Base-by-base conservation (phyloP, 495 filamentous ascomycete species). In the Penicillium maclennaniae region DNA sequence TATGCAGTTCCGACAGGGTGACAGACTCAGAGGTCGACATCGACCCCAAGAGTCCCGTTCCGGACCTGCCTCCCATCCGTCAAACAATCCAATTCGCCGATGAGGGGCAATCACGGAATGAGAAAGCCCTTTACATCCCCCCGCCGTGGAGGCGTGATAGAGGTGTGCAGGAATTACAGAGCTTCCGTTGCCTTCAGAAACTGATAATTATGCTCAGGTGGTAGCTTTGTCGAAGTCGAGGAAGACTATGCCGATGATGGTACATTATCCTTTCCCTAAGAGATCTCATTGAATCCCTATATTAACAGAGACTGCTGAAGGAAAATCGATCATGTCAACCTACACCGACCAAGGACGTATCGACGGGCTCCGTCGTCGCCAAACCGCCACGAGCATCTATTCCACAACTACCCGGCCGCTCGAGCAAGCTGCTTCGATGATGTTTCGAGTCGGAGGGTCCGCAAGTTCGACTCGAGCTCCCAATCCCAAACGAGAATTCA, bases 51-150 rank as follows among this genome's bases (percentile, higher is more conserved):
- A 34, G 6, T 12, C 31, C 10, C 31, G 15, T 14, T 1, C 31
- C 31, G 9, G 8, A 34, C 31, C 31, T 34, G 3, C 1, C 31
- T 14, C 31, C 38, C 4, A 2, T 40, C 9, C 16, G n/a, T 2
- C n/a, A 20, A 16, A 40, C 47, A 16, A 51, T 51, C 25, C 39
- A 44, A 20, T 53, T 45, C 14, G 43, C 28, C 16, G 26, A 31
- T 15, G 44, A 51, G 1, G 23, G 17, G 2, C 44, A 26, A 8
- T 42, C 15, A n/a, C 6, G 52, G 43, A 53, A 10, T 51, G 40
- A 31, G n/a, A 69, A 63, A 23, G 62, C 65, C 25, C 55, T 71
- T n/a, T 66, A 71, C 45, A 67, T 71, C 16, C 68, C 68, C 14
- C 56, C 66, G 7, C 68, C 68, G n/a, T 58, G 66, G 25, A 66